Conservation (phyloP, 2,329 filamentous ascomycete genomes). For the Lasiodiplodia citricola region DNA sequence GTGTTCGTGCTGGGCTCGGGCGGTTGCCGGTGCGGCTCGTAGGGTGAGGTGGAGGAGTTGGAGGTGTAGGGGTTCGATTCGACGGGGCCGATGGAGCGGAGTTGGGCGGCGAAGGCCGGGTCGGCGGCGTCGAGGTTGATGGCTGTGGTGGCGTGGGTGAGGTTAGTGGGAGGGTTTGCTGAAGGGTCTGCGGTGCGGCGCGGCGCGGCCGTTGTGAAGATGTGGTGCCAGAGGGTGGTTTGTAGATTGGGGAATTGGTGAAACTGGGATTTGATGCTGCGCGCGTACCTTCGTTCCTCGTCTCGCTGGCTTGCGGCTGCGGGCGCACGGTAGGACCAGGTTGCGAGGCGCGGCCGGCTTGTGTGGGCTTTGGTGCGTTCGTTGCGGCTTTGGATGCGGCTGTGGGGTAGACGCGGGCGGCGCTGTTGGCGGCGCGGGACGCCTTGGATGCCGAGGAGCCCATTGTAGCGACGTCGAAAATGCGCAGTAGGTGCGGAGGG, state of each 20-base stretch:
- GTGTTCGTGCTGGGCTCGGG: neutral
- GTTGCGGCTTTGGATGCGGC: slow-evolving; percentile 46
- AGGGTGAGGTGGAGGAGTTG: slow-evolving; percentile 57
- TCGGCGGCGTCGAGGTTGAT: slow-evolving; percentile 67
- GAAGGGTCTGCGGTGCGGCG: neutral
- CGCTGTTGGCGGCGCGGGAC: slow-evolving; percentile 55
- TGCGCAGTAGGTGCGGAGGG: neutral
- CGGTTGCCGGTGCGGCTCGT: slow-evolving; percentile 29
- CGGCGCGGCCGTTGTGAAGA: too few species aligned
- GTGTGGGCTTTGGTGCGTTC: slow-evolving; percentile 36
- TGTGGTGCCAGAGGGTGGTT: too few species aligned
- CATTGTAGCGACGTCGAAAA: slow-evolving; percentile 48
- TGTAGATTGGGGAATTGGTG: neutral
- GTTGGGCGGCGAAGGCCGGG: slow-evolving; percentile 76
- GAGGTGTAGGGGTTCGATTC: slow-evolving; percentile 63
- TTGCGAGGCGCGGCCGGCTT: slow-evolving; percentile 37
- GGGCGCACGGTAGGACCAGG: slow-evolving; percentile 50
- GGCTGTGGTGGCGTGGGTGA: slow-evolving; percentile 41
- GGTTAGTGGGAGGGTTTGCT: neutral
- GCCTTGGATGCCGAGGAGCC: slow-evolving; percentile 65
- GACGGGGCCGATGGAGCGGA: slow-evolving; percentile 68
- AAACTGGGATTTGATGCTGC: neutral
- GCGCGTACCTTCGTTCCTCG: slow-evolving; percentile 48
- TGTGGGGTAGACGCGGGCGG: slow-evolving; percentile 62
- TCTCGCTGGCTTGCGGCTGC: slow-evolving; percentile 43